Evolutionary conservation across 2,329 filamentous ascomycete species (phyloP).

Genomic region (Exophiala calicioides): DNA sequence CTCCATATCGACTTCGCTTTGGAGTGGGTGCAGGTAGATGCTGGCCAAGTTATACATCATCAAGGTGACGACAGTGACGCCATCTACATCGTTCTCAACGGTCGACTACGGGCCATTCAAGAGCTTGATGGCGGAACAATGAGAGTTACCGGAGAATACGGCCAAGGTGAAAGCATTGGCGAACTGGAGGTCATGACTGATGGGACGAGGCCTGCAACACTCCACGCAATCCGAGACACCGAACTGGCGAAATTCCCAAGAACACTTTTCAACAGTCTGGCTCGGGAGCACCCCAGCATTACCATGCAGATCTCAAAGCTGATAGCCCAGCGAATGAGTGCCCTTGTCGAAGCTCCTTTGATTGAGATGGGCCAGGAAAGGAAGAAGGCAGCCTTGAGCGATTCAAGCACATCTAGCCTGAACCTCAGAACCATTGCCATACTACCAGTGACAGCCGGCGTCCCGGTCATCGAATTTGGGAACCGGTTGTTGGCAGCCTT

Average conservation of each 20-base stretch:
- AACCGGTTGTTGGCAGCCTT: constrained; percentile 83
- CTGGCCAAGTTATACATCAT: constrained; percentile 91
- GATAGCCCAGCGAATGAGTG: constrained; percentile 91
- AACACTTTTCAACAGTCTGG: constrained; percentile 94
- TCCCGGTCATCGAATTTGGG: constrained; percentile 95
- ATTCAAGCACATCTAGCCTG: constrained; percentile 69
- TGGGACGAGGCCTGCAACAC: constrained; percentile 80
- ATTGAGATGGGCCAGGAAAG: constrained; percentile 65
- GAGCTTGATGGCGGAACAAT: constrained; percentile 80
- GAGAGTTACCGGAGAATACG: constrained; percentile 86
- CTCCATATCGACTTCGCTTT: constrained; percentile 97
- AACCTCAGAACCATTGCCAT: constrained; percentile 93
- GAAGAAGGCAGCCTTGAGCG: constrained; percentile 45
- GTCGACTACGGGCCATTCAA: constrained; percentile 79
- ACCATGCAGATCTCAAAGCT: constrained; percentile 99
- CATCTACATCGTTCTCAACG: constrained; percentile 96
- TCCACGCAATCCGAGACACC: constrained; percentile 95
- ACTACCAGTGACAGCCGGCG: constrained; percentile 83
- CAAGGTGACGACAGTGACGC: constrained; percentile 95
- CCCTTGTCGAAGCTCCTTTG: constrained; percentile 78
- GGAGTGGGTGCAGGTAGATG: constrained; percentile 96
- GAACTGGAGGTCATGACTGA: constrained; percentile 97
- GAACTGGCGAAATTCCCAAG: constrained; percentile 95
- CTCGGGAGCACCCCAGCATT: constrained; percentile 94
- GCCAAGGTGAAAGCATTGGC: constrained; percentile 95